Evolutionary conservation across 495 filamentous ascomycete genomes (phyloP).

Genomic region (Penicillium chermesinum): DNA sequence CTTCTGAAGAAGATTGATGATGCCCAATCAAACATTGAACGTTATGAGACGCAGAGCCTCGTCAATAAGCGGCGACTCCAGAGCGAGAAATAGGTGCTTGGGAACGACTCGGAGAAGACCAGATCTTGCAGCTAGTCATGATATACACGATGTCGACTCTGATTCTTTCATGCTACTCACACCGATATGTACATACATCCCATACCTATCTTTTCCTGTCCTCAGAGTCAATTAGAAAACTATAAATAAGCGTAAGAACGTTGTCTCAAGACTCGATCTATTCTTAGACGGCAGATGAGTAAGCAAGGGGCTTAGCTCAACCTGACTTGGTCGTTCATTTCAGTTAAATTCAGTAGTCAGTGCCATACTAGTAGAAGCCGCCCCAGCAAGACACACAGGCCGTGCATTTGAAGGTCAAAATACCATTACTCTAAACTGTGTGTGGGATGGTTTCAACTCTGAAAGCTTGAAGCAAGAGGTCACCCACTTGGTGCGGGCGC

Average conservation of each 20-base stretch:
- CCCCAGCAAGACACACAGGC: no score
- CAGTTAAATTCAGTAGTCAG: background rate
- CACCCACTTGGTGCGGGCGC: background rate
- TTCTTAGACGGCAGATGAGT: background rate
- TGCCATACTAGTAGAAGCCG: background rate
- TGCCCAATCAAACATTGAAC: constrained; percentile 70
- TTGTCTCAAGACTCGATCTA: background rate
- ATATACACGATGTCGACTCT: no score
- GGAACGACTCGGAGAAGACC: no score
- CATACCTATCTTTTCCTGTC: no score
- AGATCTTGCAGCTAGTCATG: no score
- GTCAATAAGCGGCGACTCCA: no score
- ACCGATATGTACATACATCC: no score
- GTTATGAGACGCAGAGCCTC: constrained; percentile 71
- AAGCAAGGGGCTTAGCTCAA: background rate
- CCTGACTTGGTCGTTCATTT: background rate
- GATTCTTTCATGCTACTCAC: no score
- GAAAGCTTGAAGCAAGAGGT: background rate
- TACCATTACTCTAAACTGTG: no score
- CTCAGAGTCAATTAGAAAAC: no score
- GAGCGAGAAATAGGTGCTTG: constrained; percentile 59
- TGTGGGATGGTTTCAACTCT: no score
- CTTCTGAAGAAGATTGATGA: constrained; percentile 64
- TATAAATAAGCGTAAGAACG: constrained; percentile 24
- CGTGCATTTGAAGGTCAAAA: no score